Percentiles rank a stretch among this genome's conserved stretches.
These are phyloP conservation scores for Phaseolus lunatus DNA, from an alignment of 306 rosid species.

Conservation along the genomic window DNA sequence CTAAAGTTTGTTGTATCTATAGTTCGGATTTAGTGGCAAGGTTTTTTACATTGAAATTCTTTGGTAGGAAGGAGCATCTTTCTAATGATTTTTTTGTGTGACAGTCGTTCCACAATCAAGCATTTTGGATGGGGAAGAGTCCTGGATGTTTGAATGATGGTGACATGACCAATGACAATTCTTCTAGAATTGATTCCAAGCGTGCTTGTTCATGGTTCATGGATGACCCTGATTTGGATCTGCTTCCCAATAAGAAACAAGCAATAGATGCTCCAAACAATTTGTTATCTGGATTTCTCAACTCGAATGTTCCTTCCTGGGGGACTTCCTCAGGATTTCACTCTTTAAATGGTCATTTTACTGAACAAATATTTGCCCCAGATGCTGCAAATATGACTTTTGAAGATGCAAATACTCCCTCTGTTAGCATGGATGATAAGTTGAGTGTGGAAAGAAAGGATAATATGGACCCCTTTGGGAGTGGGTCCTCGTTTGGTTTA, in stretches of 20 bases:
- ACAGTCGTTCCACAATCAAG: conserved; percentile 67
- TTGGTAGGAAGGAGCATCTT: conserved; percentile 31
- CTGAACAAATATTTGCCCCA: conserved; percentile 59
- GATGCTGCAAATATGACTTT: conserved; percentile 50
- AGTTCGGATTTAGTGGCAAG: conserved; percentile 19
- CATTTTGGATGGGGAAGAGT: conserved; percentile 73
- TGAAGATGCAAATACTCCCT: conserved; percentile 54
- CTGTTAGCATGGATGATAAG: conserved; percentile 49
- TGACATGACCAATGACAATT: conserved; percentile 57
- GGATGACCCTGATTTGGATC: conserved; percentile 71
- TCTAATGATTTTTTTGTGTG: conserved; percentile 24
- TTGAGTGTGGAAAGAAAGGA: conserved; percentile 58
- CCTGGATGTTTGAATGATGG: conserved; percentile 59
- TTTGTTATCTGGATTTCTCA: conserved; percentile 59
- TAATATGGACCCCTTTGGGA: conserved; percentile 56
- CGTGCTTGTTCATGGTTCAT: conserved; percentile 74
- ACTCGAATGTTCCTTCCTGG: conserved; percentile 59
- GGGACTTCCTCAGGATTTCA: conserved; percentile 65
- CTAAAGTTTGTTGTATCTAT: conserved; percentile 7
- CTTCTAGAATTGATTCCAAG: conserved; percentile 70
- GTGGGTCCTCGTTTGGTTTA: conserved; percentile 60
- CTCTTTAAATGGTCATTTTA: conserved; percentile 59
- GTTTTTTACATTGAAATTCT: conserved; percentile 34
- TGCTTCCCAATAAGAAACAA: conserved; percentile 75
- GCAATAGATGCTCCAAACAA: conserved; percentile 60